Conservation (phyloP, 1,284 basidiomycete genomes). For the Sphaerobolus stellatus region DNA sequence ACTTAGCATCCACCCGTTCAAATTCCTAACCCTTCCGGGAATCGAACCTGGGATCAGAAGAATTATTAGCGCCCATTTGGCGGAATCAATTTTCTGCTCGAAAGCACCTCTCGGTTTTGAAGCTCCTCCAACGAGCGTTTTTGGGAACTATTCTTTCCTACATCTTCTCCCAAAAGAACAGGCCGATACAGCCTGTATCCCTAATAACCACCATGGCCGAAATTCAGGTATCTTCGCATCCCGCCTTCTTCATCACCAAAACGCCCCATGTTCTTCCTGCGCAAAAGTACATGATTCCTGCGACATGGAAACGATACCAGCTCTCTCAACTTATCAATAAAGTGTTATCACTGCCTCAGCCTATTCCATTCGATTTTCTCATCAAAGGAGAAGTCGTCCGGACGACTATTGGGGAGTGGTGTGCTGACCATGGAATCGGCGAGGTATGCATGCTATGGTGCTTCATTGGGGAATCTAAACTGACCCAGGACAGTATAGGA, state of each 20-base stretch:
- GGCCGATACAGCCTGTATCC: too few relatives aligned
- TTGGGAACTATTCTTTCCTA: too few relatives aligned
- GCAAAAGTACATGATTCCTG: slow-evolving; percentile 93
- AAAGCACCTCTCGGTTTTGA: too few relatives aligned
- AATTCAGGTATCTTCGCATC: slow-evolving; percentile 35
- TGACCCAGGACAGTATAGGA: slow-evolving; percentile 47
- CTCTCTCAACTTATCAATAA: slow-evolving; percentile 99
- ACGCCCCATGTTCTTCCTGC: slow-evolving; percentile 80
- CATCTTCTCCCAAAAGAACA: too few relatives aligned
- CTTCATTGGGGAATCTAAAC: slow-evolving; percentile 17
- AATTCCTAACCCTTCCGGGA: too few relatives aligned
- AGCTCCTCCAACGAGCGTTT: too few relatives aligned
- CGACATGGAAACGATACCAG: slow-evolving; percentile 89
- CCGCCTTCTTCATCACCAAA: slow-evolving; percentile 81
- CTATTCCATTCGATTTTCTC: slow-evolving; percentile 94
- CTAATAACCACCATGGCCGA: too few relatives aligned
- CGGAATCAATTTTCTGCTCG: too few relatives aligned
- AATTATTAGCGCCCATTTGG: too few relatives aligned
- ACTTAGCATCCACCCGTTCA: too few relatives aligned
- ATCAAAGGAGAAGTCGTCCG: slow-evolving; percentile 81
- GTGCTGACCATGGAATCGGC: slow-evolving; percentile 66
- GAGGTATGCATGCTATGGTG: slow-evolving; percentile 46
- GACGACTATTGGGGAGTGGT: slow-evolving; percentile 76
- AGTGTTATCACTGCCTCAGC: slow-evolving; percentile 70
- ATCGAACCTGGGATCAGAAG: too few relatives aligned